phyloP scores from a whole-genome alignment of 2,329 filamentous ascomycete genomes.

The Aspergillus sp. region DNA sequence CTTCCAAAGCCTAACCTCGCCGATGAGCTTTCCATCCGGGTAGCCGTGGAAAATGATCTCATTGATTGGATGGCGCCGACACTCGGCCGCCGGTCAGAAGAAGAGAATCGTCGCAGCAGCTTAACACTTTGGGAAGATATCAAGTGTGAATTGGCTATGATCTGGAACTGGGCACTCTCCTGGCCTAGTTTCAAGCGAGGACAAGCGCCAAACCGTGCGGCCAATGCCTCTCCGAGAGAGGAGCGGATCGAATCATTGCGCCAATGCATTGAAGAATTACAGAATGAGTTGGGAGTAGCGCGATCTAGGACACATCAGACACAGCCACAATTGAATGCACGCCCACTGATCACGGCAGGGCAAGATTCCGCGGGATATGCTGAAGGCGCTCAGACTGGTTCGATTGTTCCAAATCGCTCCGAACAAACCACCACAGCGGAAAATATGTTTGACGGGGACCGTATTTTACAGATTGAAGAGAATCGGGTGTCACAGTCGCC shows the following conservation, averaged over 20 bases:
- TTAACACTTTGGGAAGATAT: constrained; percentile 32
- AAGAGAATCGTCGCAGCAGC: constrained; percentile 30
- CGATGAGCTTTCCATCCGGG: constrained; percentile 35
- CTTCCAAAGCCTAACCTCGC: constrained; percentile 35
- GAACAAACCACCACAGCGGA: constrained; percentile 9
- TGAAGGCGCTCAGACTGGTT: constrained; percentile 6
- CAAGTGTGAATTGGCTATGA: constrained; percentile 25
- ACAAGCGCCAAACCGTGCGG: constrained; percentile 8
- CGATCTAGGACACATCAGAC: constrained; percentile 8
- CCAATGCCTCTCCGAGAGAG: constrained; percentile 9
- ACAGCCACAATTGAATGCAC: constrained; percentile 8
- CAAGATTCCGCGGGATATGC: constrained; percentile 9
- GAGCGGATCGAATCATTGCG: constrained; percentile 23
- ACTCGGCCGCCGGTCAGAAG: constrained; percentile 32
- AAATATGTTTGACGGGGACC: constrained; percentile 12
- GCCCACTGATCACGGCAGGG: constrained; percentile 9
- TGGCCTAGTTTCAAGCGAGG: constrained; percentile 19
- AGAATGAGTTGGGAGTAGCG: constrained; percentile 18
- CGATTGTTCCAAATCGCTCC: constrained; percentile 8
- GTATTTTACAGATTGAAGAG: constrained; percentile 25
- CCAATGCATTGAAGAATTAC: constrained; percentile 24
- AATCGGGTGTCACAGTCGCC: constrained; percentile 33
- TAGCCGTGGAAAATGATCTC: constrained; percentile 37
- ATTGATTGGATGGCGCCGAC: constrained; percentile 37
- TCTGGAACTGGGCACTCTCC: constrained; percentile 26